Percentiles rank a stretch among this genome's conserved stretches.
Evolutionary conservation across 2,329 filamentous ascomycete genomes (phyloP).

Genomic region (Beauveria sp.): DNA sequence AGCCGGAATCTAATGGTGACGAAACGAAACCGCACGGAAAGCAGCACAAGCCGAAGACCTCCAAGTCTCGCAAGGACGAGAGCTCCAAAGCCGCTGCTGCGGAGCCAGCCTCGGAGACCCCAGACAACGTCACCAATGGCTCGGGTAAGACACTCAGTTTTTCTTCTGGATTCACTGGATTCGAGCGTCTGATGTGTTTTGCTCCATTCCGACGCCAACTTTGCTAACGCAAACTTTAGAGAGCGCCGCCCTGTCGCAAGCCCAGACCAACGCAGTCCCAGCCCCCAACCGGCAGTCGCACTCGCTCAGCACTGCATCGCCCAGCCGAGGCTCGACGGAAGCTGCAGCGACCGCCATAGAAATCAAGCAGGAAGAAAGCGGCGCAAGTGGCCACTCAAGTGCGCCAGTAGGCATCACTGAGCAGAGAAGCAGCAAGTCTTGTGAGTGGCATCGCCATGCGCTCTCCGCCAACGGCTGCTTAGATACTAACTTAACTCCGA

Average conservation of each 20-base stretch:
- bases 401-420: constrained; percentile 1
- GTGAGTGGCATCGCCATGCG: constrained; percentile 11
- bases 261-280: not conserved
- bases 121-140: not conserved
- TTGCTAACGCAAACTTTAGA: not conserved
- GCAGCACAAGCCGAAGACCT: not conserved
- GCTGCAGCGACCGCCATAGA: not conserved
- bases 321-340: constrained; percentile 2
- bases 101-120: not conserved
- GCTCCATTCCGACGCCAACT: not conserved
- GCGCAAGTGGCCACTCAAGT: not conserved
- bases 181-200: not conserved
- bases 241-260: not conserved
- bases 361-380: not conserved
- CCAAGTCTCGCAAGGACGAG: constrained; percentile 5
- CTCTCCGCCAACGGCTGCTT: not conserved
- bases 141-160: not conserved
- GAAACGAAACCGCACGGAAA: not conserved
- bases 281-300: not conserved
- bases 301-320: not conserved
- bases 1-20: constrained; percentile 3
- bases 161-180: not conserved
- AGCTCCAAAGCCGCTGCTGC: constrained; percentile 1
- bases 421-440: constrained; percentile 3
- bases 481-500: constrained; percentile 13